Evolutionary conservation across 176 grass and related monocot species (phyloP).

Genomic region (Oryza punctata): DNA sequence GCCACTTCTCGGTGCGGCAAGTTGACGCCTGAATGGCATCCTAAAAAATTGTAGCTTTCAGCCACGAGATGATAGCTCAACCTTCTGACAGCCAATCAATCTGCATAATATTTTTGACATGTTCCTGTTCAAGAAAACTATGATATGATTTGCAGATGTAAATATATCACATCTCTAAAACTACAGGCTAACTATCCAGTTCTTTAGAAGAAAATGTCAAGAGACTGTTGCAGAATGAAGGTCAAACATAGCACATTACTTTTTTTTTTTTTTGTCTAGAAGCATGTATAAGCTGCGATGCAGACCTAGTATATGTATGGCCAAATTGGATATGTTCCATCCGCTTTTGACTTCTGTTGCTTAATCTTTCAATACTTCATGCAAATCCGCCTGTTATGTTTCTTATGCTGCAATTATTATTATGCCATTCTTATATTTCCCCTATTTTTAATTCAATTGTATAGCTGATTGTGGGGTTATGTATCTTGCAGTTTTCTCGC

Average conservation of each 20-base stretch:
- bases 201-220: background rate
- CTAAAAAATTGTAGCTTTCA: slow-evolving; percentile 36
- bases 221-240: background rate
- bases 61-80: slow-evolving; percentile 12
- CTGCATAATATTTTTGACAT: slow-evolving; percentile 14
- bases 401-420: slow-evolving; percentile 1
- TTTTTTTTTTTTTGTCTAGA: slow-evolving; percentile 20
- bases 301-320: background rate
- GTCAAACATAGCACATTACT: background rate
- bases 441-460: background rate
- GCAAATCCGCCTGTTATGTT: background rate
- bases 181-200: background rate
- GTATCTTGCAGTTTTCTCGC: slow-evolving; percentile 66
- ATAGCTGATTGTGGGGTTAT: slow-evolving; percentile 16
- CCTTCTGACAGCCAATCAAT: slow-evolving; percentile 18
- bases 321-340: background rate
- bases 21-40: slow-evolving; percentile 29
- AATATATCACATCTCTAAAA: slow-evolving; percentile 1
- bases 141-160: slow-evolving; percentile 25
- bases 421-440: slow-evolving; percentile 12
- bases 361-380: slow-evolving; percentile 25
- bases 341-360: slow-evolving; percentile 1
- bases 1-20: slow-evolving; percentile 30
- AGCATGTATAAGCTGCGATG: background rate
- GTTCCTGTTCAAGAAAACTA: background rate